These are phyloP conservation scores for Gonapodya sp. DNA, from an alignment of 192 early-diverging fungal species.

Conservation along the genomic window DNA sequence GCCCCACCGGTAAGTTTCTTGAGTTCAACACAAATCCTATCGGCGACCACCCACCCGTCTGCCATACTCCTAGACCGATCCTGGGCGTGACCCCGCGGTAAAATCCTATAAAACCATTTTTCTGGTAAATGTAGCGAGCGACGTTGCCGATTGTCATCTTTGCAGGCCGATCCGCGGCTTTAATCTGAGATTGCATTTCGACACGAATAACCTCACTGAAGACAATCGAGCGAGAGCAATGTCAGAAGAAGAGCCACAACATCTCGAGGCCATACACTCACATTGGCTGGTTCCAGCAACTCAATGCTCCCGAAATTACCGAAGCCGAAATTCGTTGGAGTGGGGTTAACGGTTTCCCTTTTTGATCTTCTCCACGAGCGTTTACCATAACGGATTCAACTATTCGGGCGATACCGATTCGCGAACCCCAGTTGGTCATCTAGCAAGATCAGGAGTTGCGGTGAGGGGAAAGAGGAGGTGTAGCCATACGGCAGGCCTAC, in stretches of 20 bases:
- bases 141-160: slow-evolving; percentile 81
- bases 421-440: slow-evolving; percentile 98
- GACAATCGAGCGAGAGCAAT: background rate
- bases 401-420: slow-evolving; percentile 68
- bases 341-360: slow-evolving; percentile 34
- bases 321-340: slow-evolving; percentile 66
- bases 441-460: background rate
- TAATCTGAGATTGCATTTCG: slow-evolving; percentile 95
- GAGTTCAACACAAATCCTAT: background rate
- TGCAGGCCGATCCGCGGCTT: slow-evolving; percentile 75
- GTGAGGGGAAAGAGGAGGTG: background rate
- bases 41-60: slow-evolving; percentile 25
- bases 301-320: slow-evolving; percentile 77
- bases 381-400: slow-evolving; percentile 39
- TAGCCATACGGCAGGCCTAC: background rate
- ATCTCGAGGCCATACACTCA: background rate
- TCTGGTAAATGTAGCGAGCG: slow-evolving; percentile 82
- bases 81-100: slow-evolving; percentile 65
- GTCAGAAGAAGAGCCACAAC: too few species aligned
- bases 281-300: slow-evolving; percentile 98
- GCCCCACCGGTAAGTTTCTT: too few species aligned
- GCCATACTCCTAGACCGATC: slow-evolving; percentile 47
- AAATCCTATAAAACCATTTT: slow-evolving; percentile 84
- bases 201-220: slow-evolving; percentile 85
- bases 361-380: slow-evolving; percentile 52